These are phyloP conservation scores for Gaultheria prostrata DNA, from an alignment of 148 eudicot species.

Conservation along the genomic window DNA sequence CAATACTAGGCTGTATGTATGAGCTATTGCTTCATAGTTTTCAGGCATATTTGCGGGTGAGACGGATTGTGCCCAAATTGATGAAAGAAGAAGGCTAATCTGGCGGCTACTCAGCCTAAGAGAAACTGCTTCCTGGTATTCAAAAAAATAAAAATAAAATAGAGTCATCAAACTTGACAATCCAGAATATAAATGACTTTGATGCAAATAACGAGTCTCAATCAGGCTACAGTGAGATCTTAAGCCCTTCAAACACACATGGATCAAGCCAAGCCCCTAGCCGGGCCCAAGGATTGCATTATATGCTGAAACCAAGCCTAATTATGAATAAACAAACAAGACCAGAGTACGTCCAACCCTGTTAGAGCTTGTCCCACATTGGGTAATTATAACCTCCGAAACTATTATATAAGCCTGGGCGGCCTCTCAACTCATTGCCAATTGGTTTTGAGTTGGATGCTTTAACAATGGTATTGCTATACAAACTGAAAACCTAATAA, in stretches of 20 bases:
- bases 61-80: slow-evolving; percentile 89
- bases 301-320: slow-evolving; percentile 1
- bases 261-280: neutral
- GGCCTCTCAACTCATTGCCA: no score
- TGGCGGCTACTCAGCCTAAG: slow-evolving; percentile 88
- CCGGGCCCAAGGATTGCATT: neutral
- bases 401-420: no score
- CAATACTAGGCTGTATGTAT: slow-evolving; percentile 90
- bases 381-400: no score
- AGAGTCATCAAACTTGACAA: neutral
- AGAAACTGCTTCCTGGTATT: slow-evolving; percentile 64
- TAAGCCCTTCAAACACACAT: neutral
- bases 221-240: neutral
- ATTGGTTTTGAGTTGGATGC: no score
- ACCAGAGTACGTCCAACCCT: neutral
- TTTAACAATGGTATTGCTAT: neutral
- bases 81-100: slow-evolving; percentile 80
- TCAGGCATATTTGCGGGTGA: slow-evolving; percentile 78
- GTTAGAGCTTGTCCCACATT: neutral
- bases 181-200: neutral
- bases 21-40: slow-evolving; percentile 96
- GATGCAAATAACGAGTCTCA: slow-evolving; percentile 1
- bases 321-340: neutral
- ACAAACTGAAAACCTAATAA: neutral
- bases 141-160: slow-evolving; percentile 15